Evolutionary conservation across 331 rosid genomes (phyloP), one percentile per base, ranked within the genome.

Genomic region (Stylosanthes scabra): DNA sequence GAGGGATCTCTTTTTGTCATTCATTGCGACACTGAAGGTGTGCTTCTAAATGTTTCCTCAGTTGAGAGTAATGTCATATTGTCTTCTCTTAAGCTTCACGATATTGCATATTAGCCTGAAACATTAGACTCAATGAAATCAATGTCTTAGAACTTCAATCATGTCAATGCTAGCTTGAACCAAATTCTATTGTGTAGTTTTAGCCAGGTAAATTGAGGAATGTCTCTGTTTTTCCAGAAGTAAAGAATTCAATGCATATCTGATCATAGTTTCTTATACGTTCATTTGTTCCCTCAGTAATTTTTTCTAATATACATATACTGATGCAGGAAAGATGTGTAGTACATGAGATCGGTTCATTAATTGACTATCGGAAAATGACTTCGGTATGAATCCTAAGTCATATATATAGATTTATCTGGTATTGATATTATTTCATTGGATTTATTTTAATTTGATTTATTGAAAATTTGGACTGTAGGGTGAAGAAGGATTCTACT

Each of bases 1-100:
- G 79, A 88, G 99, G 84, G 96, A 92, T 83, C 97, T 95, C 80
- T 95, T 95, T 82, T 82, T 92, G 63, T 97, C 97, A 40, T 95
- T 95, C 86, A 92, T 95, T 82, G 83, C 92, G 1, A 70, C 91
- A 41, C 66, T 95, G 84, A 92, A 95, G 99, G 99, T 95, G 78
- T 4, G 45, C 63, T 63, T 60, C 9, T 63, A 68, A 73, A 41
- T 66, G 34, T 76, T 47, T 54, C 45, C 28, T 63, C 8, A 15
- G 14, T 71, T 62, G 52, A 66, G 75, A 63, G 29, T 4, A 12
- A 57, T 45, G 64, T 76, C 71, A 70, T 37, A 52, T 76, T 60
- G 14, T 72, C 71, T 75, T 50, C 41, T 62, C 56, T 14, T 60
- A 12, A 73, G 62, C 52, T 72, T 78, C 67, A 27, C 12, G 51